phyloP scores from a whole-genome alignment of 148 eudicot species.

The Amaranthus cruentus region DNA sequence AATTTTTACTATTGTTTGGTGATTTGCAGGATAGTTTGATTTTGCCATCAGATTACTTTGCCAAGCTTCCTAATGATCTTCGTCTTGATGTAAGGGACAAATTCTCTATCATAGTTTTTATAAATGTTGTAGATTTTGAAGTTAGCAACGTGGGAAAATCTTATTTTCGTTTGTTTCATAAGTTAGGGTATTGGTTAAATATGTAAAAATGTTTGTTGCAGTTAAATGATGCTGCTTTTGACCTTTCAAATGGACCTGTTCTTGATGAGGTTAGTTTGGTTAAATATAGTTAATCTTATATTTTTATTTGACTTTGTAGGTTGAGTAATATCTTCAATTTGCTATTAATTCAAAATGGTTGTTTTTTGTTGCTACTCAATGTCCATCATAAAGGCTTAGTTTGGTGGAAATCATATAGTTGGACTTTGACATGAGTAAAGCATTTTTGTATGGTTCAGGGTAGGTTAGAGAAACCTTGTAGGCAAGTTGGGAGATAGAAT shows the following conservation, averaged over 20 bases:
- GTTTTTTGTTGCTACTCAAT: neutral
- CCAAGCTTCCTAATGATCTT: conserved; percentile 80
- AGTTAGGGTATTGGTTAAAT: neutral
- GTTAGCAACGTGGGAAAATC: neutral
- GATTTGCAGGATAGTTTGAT: conserved; percentile 61
- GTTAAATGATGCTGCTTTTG: conserved; percentile 98
- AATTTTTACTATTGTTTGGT: neutral
- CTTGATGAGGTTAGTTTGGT: conserved; percentile 65
- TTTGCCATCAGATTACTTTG: conserved; percentile 76
- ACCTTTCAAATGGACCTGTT: conserved; percentile 84
- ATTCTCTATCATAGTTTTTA: neutral
- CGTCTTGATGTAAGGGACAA: conserved; percentile 69
- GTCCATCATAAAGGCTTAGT: neutral
- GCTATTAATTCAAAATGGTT: neutral
- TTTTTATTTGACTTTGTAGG: neutral
- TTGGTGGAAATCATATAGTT: neutral
- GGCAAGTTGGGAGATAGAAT: too few species aligned
- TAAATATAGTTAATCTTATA: neutral
- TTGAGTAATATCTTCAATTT: neutral
- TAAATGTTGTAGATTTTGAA: neutral
- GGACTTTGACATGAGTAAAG: neutral
- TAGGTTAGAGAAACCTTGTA: too few species aligned
- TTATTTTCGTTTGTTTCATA: neutral
- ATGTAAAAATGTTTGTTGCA: conserved; percentile 31
- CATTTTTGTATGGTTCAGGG: neutral